Conservation (phyloP, 2,329 filamentous ascomycete genomes). For the Drechslerella dactyloides region DNA sequence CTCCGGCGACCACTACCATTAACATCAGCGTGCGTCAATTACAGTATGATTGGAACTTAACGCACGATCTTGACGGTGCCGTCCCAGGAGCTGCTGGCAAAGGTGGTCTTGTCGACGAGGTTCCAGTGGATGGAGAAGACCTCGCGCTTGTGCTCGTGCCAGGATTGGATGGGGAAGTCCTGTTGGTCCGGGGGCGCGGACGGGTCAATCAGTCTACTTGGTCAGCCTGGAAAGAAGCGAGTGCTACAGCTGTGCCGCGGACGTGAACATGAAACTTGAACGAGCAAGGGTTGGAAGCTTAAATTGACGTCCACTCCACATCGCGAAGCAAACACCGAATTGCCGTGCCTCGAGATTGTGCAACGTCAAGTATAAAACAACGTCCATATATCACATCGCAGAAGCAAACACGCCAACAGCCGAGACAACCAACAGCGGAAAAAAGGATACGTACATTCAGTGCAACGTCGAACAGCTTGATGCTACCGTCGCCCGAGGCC, state of each 20-base stretch:
- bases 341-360: too few relatives aligned
- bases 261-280: too few relatives aligned
- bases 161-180: conserved; percentile 87
- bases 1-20: conserved; percentile 79
- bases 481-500: conserved; percentile 87
- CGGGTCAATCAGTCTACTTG: conserved; percentile 48
- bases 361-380: too few relatives aligned
- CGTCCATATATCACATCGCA: too few relatives aligned
- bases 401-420: too few relatives aligned
- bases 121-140: conserved; percentile 95
- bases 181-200: conserved; percentile 7
- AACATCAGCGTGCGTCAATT: background rate
- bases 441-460: conserved; percentile 62
- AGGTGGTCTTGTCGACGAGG: conserved; percentile 84
- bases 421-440: background rate
- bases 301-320: too few relatives aligned
- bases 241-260: too few relatives aligned
- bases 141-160: conserved; percentile 91
- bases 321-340: too few relatives aligned
- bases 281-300: too few relatives aligned
- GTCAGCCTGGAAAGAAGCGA: conserved; percentile 34
- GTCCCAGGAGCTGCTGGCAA: conserved; percentile 93
- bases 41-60: background rate
- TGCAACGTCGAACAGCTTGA: conserved; percentile 90
- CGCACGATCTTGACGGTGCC: conserved; percentile 86